phyloP scores from a whole-genome alignment of 2,329 filamentous ascomycete species.

The Neonectria punicea region DNA sequence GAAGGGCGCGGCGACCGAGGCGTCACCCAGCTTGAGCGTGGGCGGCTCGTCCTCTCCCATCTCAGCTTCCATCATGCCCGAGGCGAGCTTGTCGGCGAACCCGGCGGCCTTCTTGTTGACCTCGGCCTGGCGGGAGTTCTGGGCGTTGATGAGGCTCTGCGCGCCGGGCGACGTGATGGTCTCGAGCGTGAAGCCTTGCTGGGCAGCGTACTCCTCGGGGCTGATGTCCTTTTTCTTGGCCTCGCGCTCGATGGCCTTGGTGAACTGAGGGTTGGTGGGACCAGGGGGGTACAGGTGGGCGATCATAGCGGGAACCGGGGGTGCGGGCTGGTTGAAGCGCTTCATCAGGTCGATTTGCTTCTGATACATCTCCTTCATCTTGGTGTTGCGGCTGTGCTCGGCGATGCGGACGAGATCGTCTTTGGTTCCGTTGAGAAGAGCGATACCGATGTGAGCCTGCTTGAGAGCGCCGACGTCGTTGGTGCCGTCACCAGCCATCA shows the following conservation, averaged over 20 bases:
- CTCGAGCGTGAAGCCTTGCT: conserved; percentile 65
- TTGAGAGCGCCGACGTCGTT: conserved; percentile 98
- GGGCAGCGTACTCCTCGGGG: conserved; percentile 65
- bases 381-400: conserved; percentile 92
- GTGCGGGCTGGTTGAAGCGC: conserved; percentile 91
- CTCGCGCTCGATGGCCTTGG: conserved; percentile 90
- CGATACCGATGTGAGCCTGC: conserved; percentile 97
- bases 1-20: conserved; percentile 96
- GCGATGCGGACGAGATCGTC: conserved; percentile 92
- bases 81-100: conserved; percentile 87
- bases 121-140: conserved; percentile 60
- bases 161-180: conserved; percentile 75
- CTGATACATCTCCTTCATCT: conserved; percentile 99
- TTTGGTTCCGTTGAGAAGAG: conserved; percentile 91
- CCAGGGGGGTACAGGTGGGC: conserved; percentile 95
- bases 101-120: conserved; percentile 77
- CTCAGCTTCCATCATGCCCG: conserved; percentile 89
- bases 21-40: conserved; percentile 95
- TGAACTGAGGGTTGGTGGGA: conserved; percentile 90
- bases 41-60: conserved; percentile 91
- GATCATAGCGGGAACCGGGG: conserved; percentile 92
- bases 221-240: conserved; percentile 80
- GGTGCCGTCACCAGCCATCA: conserved; percentile 98
- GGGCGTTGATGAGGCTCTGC: conserved; percentile 63
- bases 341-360: conserved; percentile 94